Percentiles rank a stretch among this genome's conserved stretches.
Evolutionary conservation across 768 basidiomycete species (phyloP).

Genomic region (Tulasnella sp.): DNA sequence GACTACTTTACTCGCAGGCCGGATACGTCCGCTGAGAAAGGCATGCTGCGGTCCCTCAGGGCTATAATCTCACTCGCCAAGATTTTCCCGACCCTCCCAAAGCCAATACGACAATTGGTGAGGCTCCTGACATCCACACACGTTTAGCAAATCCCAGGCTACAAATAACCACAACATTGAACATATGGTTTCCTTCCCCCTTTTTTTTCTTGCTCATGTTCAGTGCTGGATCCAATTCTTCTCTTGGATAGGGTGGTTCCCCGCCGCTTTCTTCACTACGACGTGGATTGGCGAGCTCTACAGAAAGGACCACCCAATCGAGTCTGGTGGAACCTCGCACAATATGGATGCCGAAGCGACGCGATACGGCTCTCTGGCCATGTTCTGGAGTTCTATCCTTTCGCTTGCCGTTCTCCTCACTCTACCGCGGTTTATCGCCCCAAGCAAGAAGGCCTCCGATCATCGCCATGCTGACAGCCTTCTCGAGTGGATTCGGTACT

Average conservation of each 20-base stretch:
- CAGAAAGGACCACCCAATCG: not conserved
- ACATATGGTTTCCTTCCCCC: too few relatives aligned
- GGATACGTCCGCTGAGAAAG: too few relatives aligned
- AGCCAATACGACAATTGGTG: too few relatives aligned
- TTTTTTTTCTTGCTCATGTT: too few relatives aligned
- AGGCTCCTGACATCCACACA: too few relatives aligned
- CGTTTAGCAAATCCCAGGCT: too few relatives aligned
- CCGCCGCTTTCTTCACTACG: slow-evolving; percentile 5
- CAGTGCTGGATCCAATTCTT: slow-evolving; percentile 5
- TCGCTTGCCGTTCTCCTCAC: not conserved
- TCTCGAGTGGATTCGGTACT: not conserved
- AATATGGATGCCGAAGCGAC: slow-evolving; percentile 1
- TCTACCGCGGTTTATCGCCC: not conserved
- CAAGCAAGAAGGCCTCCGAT: not conserved
- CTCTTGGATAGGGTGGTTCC: not conserved
- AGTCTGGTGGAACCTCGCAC: not conserved
- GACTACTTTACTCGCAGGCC: too few relatives aligned
- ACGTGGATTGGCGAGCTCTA: slow-evolving; percentile 8
- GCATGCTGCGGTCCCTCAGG: too few relatives aligned
- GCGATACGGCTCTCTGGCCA: slow-evolving; percentile 1
- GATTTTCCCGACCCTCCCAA: too few relatives aligned
- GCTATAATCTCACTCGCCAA: too few relatives aligned
- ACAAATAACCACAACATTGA: too few relatives aligned
- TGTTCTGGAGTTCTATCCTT: not conserved
- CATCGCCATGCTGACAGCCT: not conserved